Base-by-base conservation (phyloP, 495 filamentous ascomycete species). In the Neurospora sp. region DNA sequence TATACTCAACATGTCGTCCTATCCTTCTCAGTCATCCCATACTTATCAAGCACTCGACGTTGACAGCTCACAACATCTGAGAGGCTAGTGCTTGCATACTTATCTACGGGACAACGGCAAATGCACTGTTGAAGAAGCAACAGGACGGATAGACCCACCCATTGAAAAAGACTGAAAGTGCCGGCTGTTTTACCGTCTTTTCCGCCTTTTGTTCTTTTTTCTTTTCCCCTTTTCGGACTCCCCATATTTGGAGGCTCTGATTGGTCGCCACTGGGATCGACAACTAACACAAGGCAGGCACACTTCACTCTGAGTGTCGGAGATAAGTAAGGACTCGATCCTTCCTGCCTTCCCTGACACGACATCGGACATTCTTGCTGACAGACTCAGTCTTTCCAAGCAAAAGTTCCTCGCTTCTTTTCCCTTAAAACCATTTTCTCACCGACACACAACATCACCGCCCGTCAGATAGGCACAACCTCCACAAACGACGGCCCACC, bases 381-480 rank as follows among this genome's bases (percentile, higher is more conserved):
- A 61, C 53, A 31, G 22, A 61, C 5, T 61, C 22, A 22, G 20
- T 2, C 0, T 35, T 61, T 61, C 53, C 53, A 61, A 35, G 53
- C 53, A 65, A 17, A 65, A 65, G 53, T 65, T 17, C 53, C 14
- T 17, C 53, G 22, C 53, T 61, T 61, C 22, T 16, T 7, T 16
- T 16, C 16, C 20, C 20, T 22, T 0, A 22, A 22, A 22, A 0
- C 20, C 20, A 22, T 22, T 22, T 22, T 22, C 20, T 27, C 38
- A 35, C 35, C 70, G 27, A 38, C 12, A 40, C 48, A 40, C 37
- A 31, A 48, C 37, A 31, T 35, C 39, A 70, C 8, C 69, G 65
- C 10, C 53, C 35, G 17, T 31, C 41, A 59, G 48, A 59, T 37
- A 65, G 73, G 75, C 65, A n/a, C 75, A 71, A 22, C 40, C 35